phyloP scores from a whole-genome alignment of 2,329 filamentous ascomycete species.

The Talaromyces sp. region DNA sequence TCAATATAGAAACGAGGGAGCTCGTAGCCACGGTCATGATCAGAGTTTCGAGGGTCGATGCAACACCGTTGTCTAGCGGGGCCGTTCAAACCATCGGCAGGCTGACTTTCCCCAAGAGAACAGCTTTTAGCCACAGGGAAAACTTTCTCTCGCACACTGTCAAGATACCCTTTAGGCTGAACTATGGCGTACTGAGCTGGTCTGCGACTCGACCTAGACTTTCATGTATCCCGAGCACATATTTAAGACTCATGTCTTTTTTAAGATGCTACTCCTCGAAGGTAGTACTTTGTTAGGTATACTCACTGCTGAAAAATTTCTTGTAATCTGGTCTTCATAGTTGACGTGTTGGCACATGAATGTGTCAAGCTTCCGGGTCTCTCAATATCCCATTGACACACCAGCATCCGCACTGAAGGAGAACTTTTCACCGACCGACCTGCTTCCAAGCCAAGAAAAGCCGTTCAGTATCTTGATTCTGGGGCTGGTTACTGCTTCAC shows the following conservation, averaged over 20 bases:
- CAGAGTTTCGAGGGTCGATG: background rate
- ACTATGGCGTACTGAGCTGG: background rate
- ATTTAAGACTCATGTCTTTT: too few species aligned
- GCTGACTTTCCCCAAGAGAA: background rate
- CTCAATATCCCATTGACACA: background rate
- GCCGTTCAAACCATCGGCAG: background rate
- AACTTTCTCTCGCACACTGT: background rate
- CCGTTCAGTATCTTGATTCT: too few species aligned
- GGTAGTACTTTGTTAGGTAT: background rate
- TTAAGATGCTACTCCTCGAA: background rate
- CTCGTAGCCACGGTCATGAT: background rate
- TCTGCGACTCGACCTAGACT: background rate
- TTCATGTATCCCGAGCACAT: background rate
- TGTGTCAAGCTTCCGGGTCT: background rate
- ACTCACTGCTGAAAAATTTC: background rate
- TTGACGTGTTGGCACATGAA: background rate
- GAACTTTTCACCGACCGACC: background rate
- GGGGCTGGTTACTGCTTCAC: background rate
- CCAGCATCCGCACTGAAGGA: background rate
- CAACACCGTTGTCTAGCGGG: background rate
- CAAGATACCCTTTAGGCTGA: background rate
- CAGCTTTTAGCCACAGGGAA: background rate
- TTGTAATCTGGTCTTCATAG: too few species aligned
- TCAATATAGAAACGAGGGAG: background rate
- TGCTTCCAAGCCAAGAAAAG: background rate